A percentile compares a stretch with the other conserved stretches of the same genome.
phyloP scores from a whole-genome alignment of 1,139 yeast species.

The Pichia kudriavzevii region DNA sequence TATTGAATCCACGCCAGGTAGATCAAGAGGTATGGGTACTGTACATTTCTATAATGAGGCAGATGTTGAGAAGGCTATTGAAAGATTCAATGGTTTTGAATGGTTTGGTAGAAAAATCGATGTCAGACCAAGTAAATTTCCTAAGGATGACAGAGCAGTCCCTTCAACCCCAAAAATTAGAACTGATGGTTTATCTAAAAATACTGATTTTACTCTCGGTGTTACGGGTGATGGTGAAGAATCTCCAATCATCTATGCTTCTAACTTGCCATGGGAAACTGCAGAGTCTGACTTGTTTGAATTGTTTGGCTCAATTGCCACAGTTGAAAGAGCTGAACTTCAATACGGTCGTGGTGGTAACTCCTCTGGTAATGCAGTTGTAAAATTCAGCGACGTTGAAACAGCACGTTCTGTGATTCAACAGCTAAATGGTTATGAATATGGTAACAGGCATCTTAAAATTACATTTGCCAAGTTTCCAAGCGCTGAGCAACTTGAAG shows the following conservation, averaged over 20 bases:
- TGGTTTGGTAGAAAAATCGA: slow-evolving; percentile 65
- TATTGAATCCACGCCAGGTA: slow-evolving; percentile 58
- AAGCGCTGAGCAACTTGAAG: slow-evolving; percentile 12
- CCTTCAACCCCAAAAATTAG: slow-evolving; percentile 6
- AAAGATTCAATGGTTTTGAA: slow-evolving; percentile 55
- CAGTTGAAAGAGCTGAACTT: slow-evolving; percentile 70
- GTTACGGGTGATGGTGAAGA: slow-evolving; percentile 61
- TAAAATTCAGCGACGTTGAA: slow-evolving; percentile 61
- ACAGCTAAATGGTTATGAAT: slow-evolving; percentile 69
- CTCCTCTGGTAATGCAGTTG: slow-evolving; percentile 80
- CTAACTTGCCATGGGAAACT: slow-evolving; percentile 84
- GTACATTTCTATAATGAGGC: slow-evolving; percentile 54
- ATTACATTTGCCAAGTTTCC: slow-evolving; percentile 51
- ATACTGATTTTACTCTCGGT: slow-evolving; percentile 54
- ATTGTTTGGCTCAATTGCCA: slow-evolving; percentile 78
- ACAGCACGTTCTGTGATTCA: slow-evolving; percentile 69
- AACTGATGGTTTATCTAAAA: slow-evolving; percentile 26
- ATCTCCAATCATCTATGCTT: slow-evolving; percentile 58
- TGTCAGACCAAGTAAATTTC: slow-evolving; percentile 55
- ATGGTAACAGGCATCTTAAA: slow-evolving; percentile 70
- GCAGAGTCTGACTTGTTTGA: slow-evolving; percentile 79
- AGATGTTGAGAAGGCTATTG: slow-evolving; percentile 57
- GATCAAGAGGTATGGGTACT: slow-evolving; percentile 82
- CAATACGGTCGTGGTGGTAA: slow-evolving; percentile 59
- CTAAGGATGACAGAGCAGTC: slow-evolving; percentile 10